Conservation (phyloP, 2,329 filamentous ascomycete genomes). For the Cladosporium sp. region DNA sequence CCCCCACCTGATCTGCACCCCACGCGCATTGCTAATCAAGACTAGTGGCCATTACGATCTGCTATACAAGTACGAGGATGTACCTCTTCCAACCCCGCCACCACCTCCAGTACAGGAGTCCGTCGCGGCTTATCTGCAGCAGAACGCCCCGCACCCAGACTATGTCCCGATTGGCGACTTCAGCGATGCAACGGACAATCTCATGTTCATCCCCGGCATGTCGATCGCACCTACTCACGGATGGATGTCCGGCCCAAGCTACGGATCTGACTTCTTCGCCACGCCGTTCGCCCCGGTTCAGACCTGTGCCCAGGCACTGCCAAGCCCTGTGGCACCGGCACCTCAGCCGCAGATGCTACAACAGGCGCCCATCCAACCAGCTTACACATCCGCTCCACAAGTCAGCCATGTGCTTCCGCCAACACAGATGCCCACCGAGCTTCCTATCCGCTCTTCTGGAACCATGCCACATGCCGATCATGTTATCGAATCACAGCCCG, state of each 20-base stretch:
- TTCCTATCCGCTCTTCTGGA: conserved; percentile 27
- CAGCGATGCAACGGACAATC: conserved; percentile 39
- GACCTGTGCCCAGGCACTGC: conserved; percentile 28
- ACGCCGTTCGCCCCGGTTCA: conserved; percentile 24
- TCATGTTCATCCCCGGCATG: conserved; percentile 50
- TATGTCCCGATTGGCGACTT: conserved; percentile 11
- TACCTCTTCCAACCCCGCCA: conserved; percentile 33
- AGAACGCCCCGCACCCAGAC: conserved; percentile 18
- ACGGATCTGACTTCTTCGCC: conserved; percentile 30
- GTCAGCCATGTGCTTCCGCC: conserved; percentile 32
- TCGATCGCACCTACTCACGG: conserved; percentile 35
- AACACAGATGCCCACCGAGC: conserved; percentile 29
- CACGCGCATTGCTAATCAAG: conserved; percentile 24
- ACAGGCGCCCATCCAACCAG: conserved; percentile 29
- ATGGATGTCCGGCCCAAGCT: conserved; percentile 32
- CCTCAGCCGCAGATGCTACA: conserved; percentile 33
- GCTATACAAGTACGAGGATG: conserved; percentile 69
- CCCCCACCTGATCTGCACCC: conserved; percentile 5
- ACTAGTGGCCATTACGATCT: conserved; percentile 86
- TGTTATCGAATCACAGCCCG: conserved; percentile 20
- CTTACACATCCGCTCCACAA: conserved; percentile 29
- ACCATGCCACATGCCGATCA: conserved; percentile 28
- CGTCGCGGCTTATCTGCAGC: conserved; percentile 37
- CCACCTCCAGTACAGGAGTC: conserved; percentile 21
- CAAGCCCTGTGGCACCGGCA: conserved; percentile 28